Evolutionary conservation across 1,284 basidiomycete genomes (phyloP), one percentile per base, ranked within the genome.

Genomic region (Apiotrichum sp.): DNA sequence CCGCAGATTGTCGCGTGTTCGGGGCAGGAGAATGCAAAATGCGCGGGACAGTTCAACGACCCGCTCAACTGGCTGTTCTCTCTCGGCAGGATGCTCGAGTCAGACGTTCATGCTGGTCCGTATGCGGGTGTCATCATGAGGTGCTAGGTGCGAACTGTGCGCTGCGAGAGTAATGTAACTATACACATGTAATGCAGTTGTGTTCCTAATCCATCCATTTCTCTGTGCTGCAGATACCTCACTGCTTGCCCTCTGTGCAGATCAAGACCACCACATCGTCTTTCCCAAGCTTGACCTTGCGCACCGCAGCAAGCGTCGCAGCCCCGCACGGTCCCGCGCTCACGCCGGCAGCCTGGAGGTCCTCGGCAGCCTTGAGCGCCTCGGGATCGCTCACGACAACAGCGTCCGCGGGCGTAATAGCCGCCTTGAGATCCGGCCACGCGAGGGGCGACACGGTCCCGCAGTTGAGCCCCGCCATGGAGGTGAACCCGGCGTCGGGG

Each of bases 1-100:
- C 11, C 11, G 31, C 49, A 46, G 7, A 57, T 39, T 14, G 2
- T 53, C 53, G 53, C 50, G 5, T 68, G 66, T 45, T 29, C 49
- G 3, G 66, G 65, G 2, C 63, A 65, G 49, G 66, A 68, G 56
- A 63, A 53, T 39, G 8, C 14, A 14, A 38, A 38, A 38, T 38
- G 36, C 36, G 7, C 36, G 8, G 36, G 36, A 38, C 7, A 8
- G 8, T 8, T 13, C 8, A 13, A 38, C 36, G 36, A 38, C 8
- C 36, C 36, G 7, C 8, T 13, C 13, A 13, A 38, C 7, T 38
- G 36, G 36, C 13, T 38, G 8, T 8, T 7, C 36, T 38, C 36
- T 7, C 7, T 38, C 36, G 36, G 7, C 36, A 38, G 13, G 8
- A 38, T 38, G 36, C 7, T 38, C 7, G 36, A 38, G 7, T 7